phyloP scores from a whole-genome alignment of 768 basidiomycete genomes.

The Suillus alpinus region DNA sequence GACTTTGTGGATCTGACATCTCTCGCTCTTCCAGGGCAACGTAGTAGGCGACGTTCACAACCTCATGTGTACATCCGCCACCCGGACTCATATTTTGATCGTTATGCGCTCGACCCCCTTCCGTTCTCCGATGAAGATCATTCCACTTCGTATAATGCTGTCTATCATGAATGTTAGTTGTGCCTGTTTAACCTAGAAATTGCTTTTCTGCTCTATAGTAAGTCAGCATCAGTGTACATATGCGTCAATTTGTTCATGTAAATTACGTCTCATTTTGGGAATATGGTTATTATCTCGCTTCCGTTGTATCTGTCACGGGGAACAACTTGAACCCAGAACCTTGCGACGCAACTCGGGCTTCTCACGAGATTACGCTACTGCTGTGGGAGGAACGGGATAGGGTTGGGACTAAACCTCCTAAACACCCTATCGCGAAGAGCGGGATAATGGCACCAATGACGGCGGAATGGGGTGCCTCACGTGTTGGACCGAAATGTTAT shows the following conservation, averaged over 20 bases:
- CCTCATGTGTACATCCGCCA: conserved; percentile 63
- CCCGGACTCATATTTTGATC: conserved; percentile 57
- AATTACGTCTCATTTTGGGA: conserved; percentile 13
- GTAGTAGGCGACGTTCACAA: conserved; percentile 42
- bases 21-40: conserved; percentile 48
- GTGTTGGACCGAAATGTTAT: conserved; percentile 61
- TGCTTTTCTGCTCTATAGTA: conserved; percentile 13
- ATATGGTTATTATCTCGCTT: conserved; percentile 7
- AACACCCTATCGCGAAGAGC: neutral
- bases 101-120: conserved; percentile 68
- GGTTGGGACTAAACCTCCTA: neutral
- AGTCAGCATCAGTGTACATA: conserved; percentile 22
- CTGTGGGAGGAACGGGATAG: neutral
- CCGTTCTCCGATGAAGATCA: conserved; percentile 59
- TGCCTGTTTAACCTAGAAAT: conserved; percentile 30
- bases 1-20: conserved; percentile 50
- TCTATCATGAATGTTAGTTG: conserved; percentile 65
- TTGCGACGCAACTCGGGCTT: neutral
- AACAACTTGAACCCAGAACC: neutral
- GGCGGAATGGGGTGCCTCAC: conserved; percentile 23
- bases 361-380: conserved; percentile 2
- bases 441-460: conserved; percentile 10
- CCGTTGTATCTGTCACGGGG: neutral
- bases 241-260: conserved; percentile 30
- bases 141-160: conserved; percentile 47